phyloP scores from a whole-genome alignment of 176 grass and related monocot species.

The Eremochloa ophiuroides region DNA sequence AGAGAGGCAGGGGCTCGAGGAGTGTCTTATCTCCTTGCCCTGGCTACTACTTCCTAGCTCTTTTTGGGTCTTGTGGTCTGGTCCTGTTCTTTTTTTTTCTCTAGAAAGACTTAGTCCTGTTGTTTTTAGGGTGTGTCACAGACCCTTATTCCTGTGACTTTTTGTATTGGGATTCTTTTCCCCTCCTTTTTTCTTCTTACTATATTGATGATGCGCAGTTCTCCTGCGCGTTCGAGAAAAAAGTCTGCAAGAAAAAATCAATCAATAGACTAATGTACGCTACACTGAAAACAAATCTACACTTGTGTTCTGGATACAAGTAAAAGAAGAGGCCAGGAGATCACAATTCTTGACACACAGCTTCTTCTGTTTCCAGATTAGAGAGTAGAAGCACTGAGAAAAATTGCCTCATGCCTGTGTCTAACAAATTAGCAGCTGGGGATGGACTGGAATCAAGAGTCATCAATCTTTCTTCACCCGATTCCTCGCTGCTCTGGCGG shows the following conservation, averaged over 20 bases:
- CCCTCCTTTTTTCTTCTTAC: too few species aligned
- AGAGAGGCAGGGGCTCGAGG: too few species aligned
- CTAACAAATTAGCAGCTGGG: background rate
- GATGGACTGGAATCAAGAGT: background rate
- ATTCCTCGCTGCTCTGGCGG: constrained; percentile 44
- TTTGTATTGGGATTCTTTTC: too few species aligned
- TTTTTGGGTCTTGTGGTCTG: too few species aligned
- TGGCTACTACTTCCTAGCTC: too few species aligned
- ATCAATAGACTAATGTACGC: background rate
- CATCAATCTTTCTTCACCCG: constrained; percentile 47
- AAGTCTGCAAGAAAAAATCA: background rate
- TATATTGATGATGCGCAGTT: too few species aligned
- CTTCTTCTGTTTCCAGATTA: background rate
- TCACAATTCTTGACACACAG: background rate
- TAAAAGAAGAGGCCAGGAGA: background rate
- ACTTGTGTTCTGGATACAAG: background rate
- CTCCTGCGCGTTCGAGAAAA: too few species aligned
- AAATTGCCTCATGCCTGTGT: background rate
- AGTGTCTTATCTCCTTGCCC: too few species aligned
- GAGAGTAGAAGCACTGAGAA: background rate
- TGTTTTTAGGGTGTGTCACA: too few species aligned
- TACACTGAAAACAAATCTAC: constrained; percentile 11
- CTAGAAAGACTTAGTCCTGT: too few species aligned
- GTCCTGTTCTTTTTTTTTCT: too few species aligned
- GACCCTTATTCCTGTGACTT: too few species aligned